phyloP scores from a whole-genome alignment of 169 alveolate genomes.

The Fabrea salina region DNA sequence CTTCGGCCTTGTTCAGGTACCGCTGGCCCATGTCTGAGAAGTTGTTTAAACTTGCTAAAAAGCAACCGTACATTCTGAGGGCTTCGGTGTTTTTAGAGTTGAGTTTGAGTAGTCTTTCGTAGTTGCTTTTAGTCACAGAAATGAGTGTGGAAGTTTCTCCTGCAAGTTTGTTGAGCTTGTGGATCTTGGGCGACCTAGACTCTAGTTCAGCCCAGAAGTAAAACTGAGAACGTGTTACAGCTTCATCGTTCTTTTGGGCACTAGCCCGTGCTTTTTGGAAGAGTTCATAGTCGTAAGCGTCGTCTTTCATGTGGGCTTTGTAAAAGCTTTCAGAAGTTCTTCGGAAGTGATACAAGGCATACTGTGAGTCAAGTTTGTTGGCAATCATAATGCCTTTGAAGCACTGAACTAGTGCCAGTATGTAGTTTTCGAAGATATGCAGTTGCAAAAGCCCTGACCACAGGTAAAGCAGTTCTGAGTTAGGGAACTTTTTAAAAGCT shows the following conservation, averaged over 20 bases:
- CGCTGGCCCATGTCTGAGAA: conserved; percentile 25
- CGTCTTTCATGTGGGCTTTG: conserved; percentile 27
- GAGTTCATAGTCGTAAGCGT: conserved; percentile 17
- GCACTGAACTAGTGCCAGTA: conserved; percentile 18
- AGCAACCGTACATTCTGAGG: conserved; percentile 30
- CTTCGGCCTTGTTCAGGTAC: conserved; percentile 21
- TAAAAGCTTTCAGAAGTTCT: conserved; percentile 29
- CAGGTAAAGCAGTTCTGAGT: conserved; percentile 8
- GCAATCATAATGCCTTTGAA: conserved; percentile 29
- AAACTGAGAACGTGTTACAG: conserved; percentile 22
- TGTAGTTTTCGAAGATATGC: conserved; percentile 25
- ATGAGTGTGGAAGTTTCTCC: conserved; percentile 28
- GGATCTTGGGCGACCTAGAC: conserved; percentile 25
- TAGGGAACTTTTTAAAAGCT: conserved; percentile 28
- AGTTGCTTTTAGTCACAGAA: neutral
- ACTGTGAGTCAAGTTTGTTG: conserved; percentile 24
- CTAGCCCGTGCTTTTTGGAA: conserved; percentile 19
- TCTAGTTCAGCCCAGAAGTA: conserved; percentile 23
- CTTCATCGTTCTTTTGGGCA: conserved; percentile 16
- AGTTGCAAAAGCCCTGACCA: conserved; percentile 33
- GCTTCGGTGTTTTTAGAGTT: conserved; percentile 31
- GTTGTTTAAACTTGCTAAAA: conserved; percentile 17
- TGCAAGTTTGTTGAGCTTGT: conserved; percentile 15
- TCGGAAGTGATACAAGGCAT: conserved; percentile 20
- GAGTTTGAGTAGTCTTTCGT: conserved; percentile 19